Evolutionary conservation across 306 rosid genomes (phyloP).

Genomic region (Castanea crenata): DNA sequence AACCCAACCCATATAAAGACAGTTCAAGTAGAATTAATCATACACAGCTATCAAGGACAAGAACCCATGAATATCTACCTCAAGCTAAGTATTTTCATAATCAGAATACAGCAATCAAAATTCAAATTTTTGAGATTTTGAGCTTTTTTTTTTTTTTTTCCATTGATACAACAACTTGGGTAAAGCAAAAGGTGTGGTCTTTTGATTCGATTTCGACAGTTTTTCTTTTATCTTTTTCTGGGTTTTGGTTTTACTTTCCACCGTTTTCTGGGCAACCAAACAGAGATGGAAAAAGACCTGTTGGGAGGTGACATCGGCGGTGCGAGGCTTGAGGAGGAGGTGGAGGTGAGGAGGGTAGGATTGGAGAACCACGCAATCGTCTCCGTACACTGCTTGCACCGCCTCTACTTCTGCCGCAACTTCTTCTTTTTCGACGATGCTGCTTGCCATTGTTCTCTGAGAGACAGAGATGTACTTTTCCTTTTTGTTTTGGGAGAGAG

Average conservation of each 20-base stretch:
- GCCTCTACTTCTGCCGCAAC: slow-evolving; percentile 70
- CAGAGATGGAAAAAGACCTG: slow-evolving; percentile 38
- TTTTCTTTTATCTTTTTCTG: background rate
- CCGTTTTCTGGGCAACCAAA: background rate
- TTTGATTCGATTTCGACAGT: background rate
- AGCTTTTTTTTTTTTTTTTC: background rate
- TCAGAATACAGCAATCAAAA: background rate
- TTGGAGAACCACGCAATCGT: slow-evolving; percentile 49
- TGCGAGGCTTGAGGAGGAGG: slow-evolving; percentile 72
- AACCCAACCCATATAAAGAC: no score
- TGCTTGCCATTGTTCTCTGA: slow-evolving; percentile 17
- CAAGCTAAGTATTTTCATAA: background rate
- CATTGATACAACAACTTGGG: background rate
- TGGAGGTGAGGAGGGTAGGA: slow-evolving; percentile 70
- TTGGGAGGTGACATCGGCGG: slow-evolving; percentile 75
- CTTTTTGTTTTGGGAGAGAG: background rate
- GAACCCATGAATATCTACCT: background rate
- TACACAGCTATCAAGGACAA: background rate
- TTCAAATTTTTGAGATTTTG: background rate
- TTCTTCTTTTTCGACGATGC: slow-evolving; percentile 42
- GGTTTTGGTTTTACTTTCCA: background rate
- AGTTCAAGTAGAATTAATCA: background rate
- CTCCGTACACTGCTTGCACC: slow-evolving; percentile 62
- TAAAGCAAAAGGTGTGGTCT: background rate
- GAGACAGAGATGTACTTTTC: background rate